Base-by-base conservation (phyloP, 2,329 filamentous ascomycete genomes). In the Diaporthe sp. region DNA sequence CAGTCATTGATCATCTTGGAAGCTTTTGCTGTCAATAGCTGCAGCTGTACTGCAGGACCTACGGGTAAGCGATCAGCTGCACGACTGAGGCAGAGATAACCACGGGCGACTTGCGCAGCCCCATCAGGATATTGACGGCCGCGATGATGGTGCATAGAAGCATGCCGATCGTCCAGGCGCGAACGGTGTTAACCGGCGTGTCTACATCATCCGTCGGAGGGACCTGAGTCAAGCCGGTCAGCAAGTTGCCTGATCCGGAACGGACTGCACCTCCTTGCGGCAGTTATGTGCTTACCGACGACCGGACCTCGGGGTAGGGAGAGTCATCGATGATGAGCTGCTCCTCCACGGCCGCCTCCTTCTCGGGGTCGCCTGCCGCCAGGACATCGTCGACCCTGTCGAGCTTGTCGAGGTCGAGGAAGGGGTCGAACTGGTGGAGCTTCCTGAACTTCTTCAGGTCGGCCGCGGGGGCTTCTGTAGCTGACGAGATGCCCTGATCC, bases 221-320 rank as follows among this genome's bases (percentile, higher is more conserved):
- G 39, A 62, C 46, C 69, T 73, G 1, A 46, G 28, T n/a, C 44
- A 25, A 57, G 51, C 55, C 28, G 13, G 19, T 72, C 55, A 72
- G 69, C 69, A 59, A 13, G 39, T 25, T 37, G 62, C 61, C 42
- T 53, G 31, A 57, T 58, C 15, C 7, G 39, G 22, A 39, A 37
- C 51, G 59, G 59, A 34, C 10, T 28, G 15, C 15, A 49, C 71
- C n/a, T 70, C 46, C 1, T 71, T 58, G 44, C 42, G 9, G 55
- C 25, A 31, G 28, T 31, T 5, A 31, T 55, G 53, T 59, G 46
- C 28, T 58, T 61, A 83, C 82, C 12, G 81, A 81, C 31, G 82
- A 81, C 39, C 82, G 80, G 49, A 81, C 81, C 39, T 76, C 75
- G 8, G 75, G 42, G 57, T 76, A 77, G 3, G 75, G 75, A 3